Base-by-base conservation (phyloP, 169 alveolate genomes). In the Perkinsus olseni region DNA sequence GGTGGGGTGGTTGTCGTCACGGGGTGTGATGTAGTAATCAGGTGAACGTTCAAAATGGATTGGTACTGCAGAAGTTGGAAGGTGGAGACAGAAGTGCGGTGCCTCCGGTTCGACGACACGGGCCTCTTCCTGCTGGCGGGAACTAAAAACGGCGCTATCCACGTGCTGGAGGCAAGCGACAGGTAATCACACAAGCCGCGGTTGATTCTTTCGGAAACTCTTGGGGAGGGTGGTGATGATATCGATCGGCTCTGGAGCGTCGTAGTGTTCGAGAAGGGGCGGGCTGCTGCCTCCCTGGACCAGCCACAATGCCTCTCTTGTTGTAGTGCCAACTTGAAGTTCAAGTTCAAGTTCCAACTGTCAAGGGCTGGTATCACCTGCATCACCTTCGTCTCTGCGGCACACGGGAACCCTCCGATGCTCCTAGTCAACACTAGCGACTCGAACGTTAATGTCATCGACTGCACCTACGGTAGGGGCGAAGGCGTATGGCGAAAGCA, bases 81-180 rank as follows among this genome's bases (percentile, higher is more conserved):
- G 94, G 94, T 94, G 51, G 96, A 95, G 91, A 91, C 95, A 4
- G 96, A 95, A 39, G 95, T 95, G 93, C 94, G 96, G 0, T 94
- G 95, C 0, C 51, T 95, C 92, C 91, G 91, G 50, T 95, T 95
- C 93, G 96, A 95, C 90, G 96, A 95, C 92, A 94, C 95, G 0
- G 96, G 96, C 28, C 92, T 95, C 39, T 94, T 94, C 94, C 94
- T 94, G 37, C 34, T 95, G 90, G 96, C 94, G 34, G 95, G 95
- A 1, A 93, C 93, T 38, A 93, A 93, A 91, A 91, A 62, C 38
- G 95, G 93, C 0, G 45, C 82, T 0, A 74, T 91, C 37, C 91
- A 40, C 91, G 93, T 91, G 45, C 39, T 74, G n/a, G 94, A 95
- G 93, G 96, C 96, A 0, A 38, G 94, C 11, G 96, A 95, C 82